These are phyloP conservation scores for Davidsoniella neocaledoniae DNA, from an alignment of 2,329 filamentous ascomycete species.

Conservation along the genomic window DNA sequence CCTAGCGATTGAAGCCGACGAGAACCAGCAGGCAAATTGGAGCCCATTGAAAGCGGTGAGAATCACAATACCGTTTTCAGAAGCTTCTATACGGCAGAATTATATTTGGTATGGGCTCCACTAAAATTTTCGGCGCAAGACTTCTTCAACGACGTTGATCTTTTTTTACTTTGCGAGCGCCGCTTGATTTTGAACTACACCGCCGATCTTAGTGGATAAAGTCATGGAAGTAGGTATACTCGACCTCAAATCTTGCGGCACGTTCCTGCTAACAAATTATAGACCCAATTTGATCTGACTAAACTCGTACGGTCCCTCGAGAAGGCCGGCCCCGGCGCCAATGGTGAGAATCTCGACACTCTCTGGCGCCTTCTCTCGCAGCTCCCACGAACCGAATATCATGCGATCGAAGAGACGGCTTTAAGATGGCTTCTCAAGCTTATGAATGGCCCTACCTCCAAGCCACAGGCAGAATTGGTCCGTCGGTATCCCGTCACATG, in stretches of 20 bases:
- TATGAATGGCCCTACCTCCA: conserved; percentile 29
- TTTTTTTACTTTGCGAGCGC: conserved; percentile 6
- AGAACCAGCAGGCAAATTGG: conserved; percentile 22
- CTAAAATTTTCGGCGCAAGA: conserved; percentile 12
- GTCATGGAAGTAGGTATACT: conserved; percentile 3
- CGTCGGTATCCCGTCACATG: conserved; percentile 41
- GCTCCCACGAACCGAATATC: conserved; percentile 26
- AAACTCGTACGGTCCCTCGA: conserved; percentile 38
- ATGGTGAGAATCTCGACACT: conserved; percentile 30
- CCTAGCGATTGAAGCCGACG: conserved; percentile 14
- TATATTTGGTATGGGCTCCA: conserved; percentile 13
- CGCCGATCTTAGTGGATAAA: background rate
- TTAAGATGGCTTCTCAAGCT: conserved; percentile 47
- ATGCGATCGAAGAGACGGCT: conserved; percentile 38
- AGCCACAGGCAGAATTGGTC: conserved; percentile 30
- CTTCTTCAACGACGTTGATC: background rate
- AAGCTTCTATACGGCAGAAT: conserved; percentile 26
- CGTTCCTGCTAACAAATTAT: conserved; percentile 13
- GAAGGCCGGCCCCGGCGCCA: conserved; percentile 28
- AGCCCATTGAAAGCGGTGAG: conserved; percentile 29
- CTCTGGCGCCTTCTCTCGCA: conserved; percentile 33
- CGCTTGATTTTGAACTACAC: conserved; percentile 10
- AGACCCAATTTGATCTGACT: conserved; percentile 27
- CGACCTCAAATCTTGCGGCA: background rate
- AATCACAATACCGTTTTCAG: conserved; percentile 14